Evolutionary conservation across 208 protist species (phyloP).

Genomic region (Trypanosoma vivax): DNA sequence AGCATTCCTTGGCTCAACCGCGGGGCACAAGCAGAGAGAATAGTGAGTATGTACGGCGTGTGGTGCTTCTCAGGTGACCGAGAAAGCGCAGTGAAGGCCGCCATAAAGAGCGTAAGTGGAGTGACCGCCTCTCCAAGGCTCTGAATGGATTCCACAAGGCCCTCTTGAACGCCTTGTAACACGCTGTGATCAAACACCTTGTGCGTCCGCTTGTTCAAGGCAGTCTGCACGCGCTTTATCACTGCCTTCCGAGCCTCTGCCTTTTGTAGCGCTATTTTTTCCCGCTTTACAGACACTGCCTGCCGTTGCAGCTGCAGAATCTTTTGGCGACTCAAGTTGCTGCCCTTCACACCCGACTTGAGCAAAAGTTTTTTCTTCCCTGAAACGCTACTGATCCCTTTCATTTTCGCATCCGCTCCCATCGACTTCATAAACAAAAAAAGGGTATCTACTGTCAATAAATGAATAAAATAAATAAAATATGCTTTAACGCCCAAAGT

Average conservation of each 20-base stretch:
- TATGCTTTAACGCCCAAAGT: no score
- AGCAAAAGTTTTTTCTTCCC: neutral
- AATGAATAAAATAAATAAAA: no score
- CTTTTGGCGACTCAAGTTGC: conserved; percentile 75
- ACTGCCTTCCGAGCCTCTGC: conserved; percentile 27
- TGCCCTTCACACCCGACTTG: conserved; percentile 27
- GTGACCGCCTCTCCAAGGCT: conserved; percentile 51
- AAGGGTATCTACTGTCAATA: no score
- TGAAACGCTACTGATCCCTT: neutral
- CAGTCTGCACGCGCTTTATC: conserved; percentile 38
- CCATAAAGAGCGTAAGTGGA: conserved; percentile 79
- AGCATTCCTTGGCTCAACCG: conserved; percentile 65
- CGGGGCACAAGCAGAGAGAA: conserved; percentile 65
- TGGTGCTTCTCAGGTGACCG: conserved; percentile 64
- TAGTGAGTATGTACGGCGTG: conserved; percentile 74
- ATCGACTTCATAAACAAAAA: neutral
- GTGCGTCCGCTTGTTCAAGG: conserved; percentile 67
- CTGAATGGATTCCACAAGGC: conserved; percentile 59
- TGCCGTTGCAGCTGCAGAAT: conserved; percentile 56
- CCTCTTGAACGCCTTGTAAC: conserved; percentile 66
- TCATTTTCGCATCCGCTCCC: neutral
- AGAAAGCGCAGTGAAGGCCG: conserved; percentile 54
- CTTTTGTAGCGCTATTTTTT: conserved; percentile 29
- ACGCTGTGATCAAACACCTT: conserved; percentile 61
- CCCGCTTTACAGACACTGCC: conserved; percentile 43